Evolutionary conservation across 1,139 yeast species (phyloP), one percentile per base, ranked within the genome.

Genomic region (Yamadazyma taylorii): DNA sequence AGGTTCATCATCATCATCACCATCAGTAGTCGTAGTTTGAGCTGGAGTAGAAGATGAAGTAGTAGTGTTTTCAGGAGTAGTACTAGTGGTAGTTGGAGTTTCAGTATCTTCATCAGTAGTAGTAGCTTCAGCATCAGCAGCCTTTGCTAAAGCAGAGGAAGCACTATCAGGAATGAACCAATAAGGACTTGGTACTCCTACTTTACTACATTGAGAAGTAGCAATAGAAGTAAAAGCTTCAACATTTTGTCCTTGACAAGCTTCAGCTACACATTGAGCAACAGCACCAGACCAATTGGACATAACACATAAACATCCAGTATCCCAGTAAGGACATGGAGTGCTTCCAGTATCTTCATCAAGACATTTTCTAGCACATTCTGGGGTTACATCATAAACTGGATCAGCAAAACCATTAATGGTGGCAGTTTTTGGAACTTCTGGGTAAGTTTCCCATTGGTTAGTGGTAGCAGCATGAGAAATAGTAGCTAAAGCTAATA

Each of bases 371-470:
- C 62, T 51, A 33, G 78, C 79, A 55, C 79, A 73, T 2, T 51
- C 43, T 14, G 79, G 78, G 27, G 73, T 56, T 10, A 46, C 41
- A 36, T 46, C 58, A 50, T 65, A 60, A 37, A 74, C 66, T 24
- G 73, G 73, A 50, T 74, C 79, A 27, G 79, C 79, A 44, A 74
- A 73, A 3, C 79, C 79, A 45, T 74, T 74, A 41, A 73, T 67
- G 30, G 67, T 52, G 33, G 78, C 79, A 16, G 79, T 71, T 42
- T 73, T 56, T 24, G 78, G 69, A 26, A 74, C 78, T 6, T 57
- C 48, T 13, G 79, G 79, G 52, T 69, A 74, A 12, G 76, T 69
- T 16, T 51, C 52, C 44, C 46, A 51, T 14, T 38, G 42, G 34
- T 46, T 51, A 23, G 42, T 38, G 30, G 39, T 29, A 15, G 41